A percentile compares a stretch with the other conserved stretches of the same genome.
Conservation (phyloP, 345 rosid genomes). For the Aurinia saxatilis region DNA sequence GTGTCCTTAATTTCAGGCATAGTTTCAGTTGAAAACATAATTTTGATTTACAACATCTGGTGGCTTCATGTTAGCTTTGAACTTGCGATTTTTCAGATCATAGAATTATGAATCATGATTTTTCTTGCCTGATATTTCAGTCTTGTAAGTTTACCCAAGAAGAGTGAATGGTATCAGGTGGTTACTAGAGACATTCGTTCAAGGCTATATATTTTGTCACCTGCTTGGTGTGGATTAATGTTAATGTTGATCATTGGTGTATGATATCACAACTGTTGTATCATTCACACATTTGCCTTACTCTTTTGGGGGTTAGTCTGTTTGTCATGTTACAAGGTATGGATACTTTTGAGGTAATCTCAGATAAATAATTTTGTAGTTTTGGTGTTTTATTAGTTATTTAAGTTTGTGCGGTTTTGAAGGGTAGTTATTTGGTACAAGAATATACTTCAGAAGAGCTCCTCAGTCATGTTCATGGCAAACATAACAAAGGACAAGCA, state of each 20-base stretch:
- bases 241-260: neutral
- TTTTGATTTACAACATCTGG: neutral
- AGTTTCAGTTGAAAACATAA: neutral
- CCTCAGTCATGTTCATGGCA: constrained; percentile 2
- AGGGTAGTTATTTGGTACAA: neutral
- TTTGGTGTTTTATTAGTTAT: neutral
- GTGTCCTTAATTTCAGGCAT: neutral
- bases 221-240: neutral
- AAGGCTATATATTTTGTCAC: neutral
- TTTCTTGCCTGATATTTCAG: neutral
- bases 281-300: too few relatives aligned
- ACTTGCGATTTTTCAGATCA: neutral
- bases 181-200: too few relatives aligned
- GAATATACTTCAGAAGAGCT: constrained; percentile 2
- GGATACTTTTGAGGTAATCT: neutral
- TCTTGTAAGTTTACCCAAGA: too few relatives aligned
- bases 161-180: too few relatives aligned
- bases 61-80: neutral
- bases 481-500: constrained; percentile 9
- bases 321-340: neutral
- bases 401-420: neutral
- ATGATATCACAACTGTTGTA: too few relatives aligned
- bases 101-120: neutral
- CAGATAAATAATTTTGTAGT: neutral
- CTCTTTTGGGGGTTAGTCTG: too few relatives aligned